Evolutionary conservation across 305 asterid species (phyloP).

Genomic region (Fraxinus sp.): DNA sequence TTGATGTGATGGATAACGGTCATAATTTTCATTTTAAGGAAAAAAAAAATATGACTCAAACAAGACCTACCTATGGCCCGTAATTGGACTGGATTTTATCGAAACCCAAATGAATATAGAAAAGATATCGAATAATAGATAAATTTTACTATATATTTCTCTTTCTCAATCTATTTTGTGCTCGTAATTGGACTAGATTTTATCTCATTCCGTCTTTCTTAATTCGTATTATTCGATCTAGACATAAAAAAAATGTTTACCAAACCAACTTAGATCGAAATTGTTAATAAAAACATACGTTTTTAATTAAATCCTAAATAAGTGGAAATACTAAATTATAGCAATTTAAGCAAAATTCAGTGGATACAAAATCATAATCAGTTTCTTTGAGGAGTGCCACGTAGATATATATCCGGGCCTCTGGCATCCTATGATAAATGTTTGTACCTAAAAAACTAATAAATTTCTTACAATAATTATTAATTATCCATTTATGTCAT

Average conservation of each 20-base stretch:
- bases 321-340: background rate
- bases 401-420: constrained; percentile 10
- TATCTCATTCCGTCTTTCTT: no score
- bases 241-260: background rate
- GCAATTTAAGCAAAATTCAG: background rate
- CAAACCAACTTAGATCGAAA: background rate
- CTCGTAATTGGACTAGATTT: no score
- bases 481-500: constrained; percentile 27
- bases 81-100: no score
- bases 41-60: no score
- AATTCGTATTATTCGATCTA: background rate
- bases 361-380: constrained; percentile 22
- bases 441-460: background rate
- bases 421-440: background rate
- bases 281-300: background rate
- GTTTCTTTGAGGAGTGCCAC: constrained; percentile 17
- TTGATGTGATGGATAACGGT: no score
- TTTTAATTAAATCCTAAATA: background rate
- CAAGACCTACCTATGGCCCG: no score
- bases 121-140: background rate
- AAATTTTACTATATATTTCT: background rate
- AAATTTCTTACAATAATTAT: constrained; percentile 31
- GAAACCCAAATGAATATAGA: background rate
- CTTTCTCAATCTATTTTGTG: background rate
- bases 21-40: no score